Evolutionary conservation across 148 eudicot species (phyloP), one percentile per base, ranked within the genome.

Genomic region (Vaccinium darrowii): DNA sequence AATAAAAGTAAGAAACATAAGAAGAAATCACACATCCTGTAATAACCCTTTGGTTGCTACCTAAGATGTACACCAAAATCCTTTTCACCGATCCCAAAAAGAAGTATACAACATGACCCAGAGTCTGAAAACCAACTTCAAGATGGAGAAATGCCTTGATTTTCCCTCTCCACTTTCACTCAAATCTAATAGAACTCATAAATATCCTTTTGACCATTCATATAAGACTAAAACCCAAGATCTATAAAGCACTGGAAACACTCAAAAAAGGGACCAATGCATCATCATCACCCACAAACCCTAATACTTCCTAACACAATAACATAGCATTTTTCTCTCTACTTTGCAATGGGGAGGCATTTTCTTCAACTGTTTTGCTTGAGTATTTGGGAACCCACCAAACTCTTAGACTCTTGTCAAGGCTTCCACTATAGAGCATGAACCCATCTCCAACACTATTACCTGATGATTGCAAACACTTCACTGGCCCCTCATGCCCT

Each of bases 401-500:
- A 90, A 95, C 98, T 76, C 98, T 89, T 9, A 95, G 82, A 79
- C 94, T 94, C 82, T 90, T 95, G 84, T 95, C 98, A 88, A 93
- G 93, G 75, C 98, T 91, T 21, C 98, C 98, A 90, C 96, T 95
- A 71, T 95, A 95, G 33, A 95, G 73, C 93, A 95, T 83, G 58
- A 90, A 94, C 21, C 98, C 98, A 87, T 91, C 92, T 30, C 98
- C 98, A 80, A 95, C 93, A 79, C 87, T 86, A 60, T 77, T 80
- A 15, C 86, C 82, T 36, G 92, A 94, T 8, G 91, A 91, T 77
- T 94, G 95, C 88, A 94, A 83, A 73, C 98, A 94, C 90, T 92
- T 94, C 14, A 96, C 91, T 8, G 98, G 95, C 75, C 98, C 98
- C 81, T 90, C 88, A 87, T 94, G 98, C 1, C 98, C 98, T 69